Conservation (phyloP, 2,329 filamentous ascomycete species). For the Cladosporium sp. region DNA sequence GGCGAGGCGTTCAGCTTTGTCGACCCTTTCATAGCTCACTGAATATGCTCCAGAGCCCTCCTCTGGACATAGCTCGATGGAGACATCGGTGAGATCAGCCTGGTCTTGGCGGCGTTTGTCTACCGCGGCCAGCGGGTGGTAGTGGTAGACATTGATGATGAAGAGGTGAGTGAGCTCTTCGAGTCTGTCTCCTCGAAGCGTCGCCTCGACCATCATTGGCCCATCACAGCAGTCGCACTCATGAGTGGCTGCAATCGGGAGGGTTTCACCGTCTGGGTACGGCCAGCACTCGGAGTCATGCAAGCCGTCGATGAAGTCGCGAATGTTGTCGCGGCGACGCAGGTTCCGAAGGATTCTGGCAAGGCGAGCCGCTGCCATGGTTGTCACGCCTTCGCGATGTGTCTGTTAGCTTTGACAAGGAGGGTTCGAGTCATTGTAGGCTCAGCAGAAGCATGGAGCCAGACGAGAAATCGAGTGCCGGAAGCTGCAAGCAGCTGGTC, state of each 20-base stretch:
- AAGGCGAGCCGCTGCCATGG: neutral
- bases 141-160: neutral
- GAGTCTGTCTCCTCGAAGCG: neutral
- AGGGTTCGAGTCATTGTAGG: neutral
- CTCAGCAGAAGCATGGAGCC: neutral
- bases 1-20: neutral
- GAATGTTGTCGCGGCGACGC: slow-evolving; percentile 4
- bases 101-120: neutral
- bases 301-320: neutral
- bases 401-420: neutral
- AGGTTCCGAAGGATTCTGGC: neutral
- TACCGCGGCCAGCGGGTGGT: neutral
- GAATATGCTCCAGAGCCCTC: neutral
- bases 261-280: neutral
- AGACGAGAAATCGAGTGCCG: neutral
- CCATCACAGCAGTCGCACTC: neutral
- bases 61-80: neutral
- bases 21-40: neutral
- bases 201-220: neutral
- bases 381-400: too few species aligned
- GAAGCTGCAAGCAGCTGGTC: neutral
- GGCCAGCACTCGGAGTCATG: neutral
- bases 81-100: neutral
- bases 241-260: neutral
- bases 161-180: neutral